Evolutionary conservation across 163 green algal genomes (phyloP), one percentile per base, ranked within the genome.

Genomic region (Prototheca cutis): DNA sequence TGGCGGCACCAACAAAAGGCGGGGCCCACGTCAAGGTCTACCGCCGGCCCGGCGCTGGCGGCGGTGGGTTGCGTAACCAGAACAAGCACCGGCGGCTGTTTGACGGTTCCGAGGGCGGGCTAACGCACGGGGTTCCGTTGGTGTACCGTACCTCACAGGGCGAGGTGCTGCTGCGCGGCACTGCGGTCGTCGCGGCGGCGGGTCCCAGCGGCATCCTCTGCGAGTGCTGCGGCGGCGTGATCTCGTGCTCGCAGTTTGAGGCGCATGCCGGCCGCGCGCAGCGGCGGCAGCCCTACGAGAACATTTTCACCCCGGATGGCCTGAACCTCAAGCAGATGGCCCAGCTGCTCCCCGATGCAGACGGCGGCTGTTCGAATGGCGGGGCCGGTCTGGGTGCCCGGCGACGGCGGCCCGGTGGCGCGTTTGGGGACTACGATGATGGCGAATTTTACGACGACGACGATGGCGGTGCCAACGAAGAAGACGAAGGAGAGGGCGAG

Each of bases 31-130:
- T 33, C 66, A 4, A 45, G 52, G 47, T 55, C 63, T 45, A 15
- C 21, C 49, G 27, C 49, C 25, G 4, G 10, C 25, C 25, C 47
- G 65, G 27, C 40, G 40, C 52, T 33, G 52, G 47, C 23, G 53
- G 65, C 1, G 73, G n/a, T n/a, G n/a, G n/a, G n/a, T n/a, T 58
- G 58, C 76, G 76, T 30, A 80, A 84, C 48, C 77, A 77, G 52
- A 85, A 87, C 74, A 86, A 86, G 68, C 78, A 89, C 74, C 78
- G 86, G 65, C 80, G 79, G 52, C 78, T 93, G 56, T 92, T 94
- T 57, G 66, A 80, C 39, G 70, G 54, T 13, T 72, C 72, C 17
- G 42, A 51, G 42, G 81, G 77, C 28, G 73, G 65, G 13, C 74
- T 93, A 30, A 58, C 63, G 61, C 71, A 72, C 36, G 70, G 70